phyloP scores from a whole-genome alignment of 495 filamentous ascomycete genomes.

The Poronia punctata region DNA sequence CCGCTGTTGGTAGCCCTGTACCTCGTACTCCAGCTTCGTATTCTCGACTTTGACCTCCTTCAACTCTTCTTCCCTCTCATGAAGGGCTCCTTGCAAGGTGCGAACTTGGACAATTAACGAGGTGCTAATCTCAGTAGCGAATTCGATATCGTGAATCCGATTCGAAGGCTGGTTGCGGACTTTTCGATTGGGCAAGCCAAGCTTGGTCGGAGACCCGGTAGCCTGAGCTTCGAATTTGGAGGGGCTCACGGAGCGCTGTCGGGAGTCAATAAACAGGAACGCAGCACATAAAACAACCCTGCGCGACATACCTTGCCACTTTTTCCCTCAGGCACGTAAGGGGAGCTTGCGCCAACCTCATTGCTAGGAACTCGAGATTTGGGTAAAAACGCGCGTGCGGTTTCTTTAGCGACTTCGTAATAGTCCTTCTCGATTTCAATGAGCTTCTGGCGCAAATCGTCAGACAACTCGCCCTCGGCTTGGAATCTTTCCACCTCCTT shows the following conservation, averaged over 20 bases:
- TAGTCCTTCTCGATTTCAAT: conserved; percentile 88
- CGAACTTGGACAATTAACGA: conserved; percentile 85
- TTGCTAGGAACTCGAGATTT: conserved; percentile 66
- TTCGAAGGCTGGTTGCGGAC: conserved; percentile 83
- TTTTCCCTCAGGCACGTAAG: conserved; percentile 51
- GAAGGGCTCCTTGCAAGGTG: conserved; percentile 72
- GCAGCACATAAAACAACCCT: not conserved
- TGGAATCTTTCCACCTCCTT: conserved; percentile 78
- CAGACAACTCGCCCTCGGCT: conserved; percentile 71
- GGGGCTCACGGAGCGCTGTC: conserved; percentile 61
- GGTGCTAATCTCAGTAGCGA: conserved; percentile 90
- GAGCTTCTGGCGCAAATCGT: conserved; percentile 75
- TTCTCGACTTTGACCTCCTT: conserved; percentile 67
- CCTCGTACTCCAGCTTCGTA: conserved; percentile 71
- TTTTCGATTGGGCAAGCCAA: conserved; percentile 75
- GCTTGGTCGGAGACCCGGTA: conserved; percentile 82
- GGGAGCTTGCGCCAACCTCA: conserved; percentile 56
- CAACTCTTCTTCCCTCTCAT: conserved; percentile 79
- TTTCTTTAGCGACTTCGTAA: conserved; percentile 88
- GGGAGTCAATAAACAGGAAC: conserved; percentile 16
- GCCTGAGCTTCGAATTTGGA: conserved; percentile 79
- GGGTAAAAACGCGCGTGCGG: conserved; percentile 80
- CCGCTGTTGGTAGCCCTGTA: conserved; percentile 69
- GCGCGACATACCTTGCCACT: conserved; percentile 42
- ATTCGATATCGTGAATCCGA: conserved; percentile 88